Evolutionary conservation across 495 filamentous ascomycete species (phyloP).

Genomic region (Trichocladium antarcticum): DNA sequence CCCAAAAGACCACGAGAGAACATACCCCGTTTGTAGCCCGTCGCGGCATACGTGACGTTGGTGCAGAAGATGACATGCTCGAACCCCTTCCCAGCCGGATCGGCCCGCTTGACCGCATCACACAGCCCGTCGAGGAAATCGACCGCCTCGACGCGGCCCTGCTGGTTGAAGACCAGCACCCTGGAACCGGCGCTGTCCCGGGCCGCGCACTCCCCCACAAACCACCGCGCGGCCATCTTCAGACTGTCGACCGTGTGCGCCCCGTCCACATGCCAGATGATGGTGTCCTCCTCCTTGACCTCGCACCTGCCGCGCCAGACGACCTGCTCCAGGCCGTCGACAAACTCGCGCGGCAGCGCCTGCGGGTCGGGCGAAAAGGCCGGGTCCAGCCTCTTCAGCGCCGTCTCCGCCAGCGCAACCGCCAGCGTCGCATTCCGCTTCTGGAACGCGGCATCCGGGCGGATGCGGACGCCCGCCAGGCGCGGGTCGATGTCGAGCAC

Average conservation of each 20-base stretch:
- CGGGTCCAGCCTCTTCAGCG: constrained; percentile 39
- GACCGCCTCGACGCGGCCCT: constrained; percentile 67
- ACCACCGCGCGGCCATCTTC: constrained; percentile 69
- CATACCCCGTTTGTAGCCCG: constrained; percentile 51
- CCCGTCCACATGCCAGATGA: constrained; percentile 83
- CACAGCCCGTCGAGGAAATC: constrained; percentile 58
- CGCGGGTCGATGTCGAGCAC: constrained; percentile 54
- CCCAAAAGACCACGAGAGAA: constrained; percentile 13
- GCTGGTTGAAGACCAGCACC: constrained; percentile 94
- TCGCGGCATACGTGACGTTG: constrained; percentile 64
- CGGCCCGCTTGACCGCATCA: constrained; percentile 37
- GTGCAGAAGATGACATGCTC: constrained; percentile 80
- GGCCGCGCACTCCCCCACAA: constrained; percentile 37
- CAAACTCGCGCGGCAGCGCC: constrained; percentile 53
- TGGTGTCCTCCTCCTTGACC: constrained; percentile 50
- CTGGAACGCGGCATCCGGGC: constrained; percentile 72
- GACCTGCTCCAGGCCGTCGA: constrained; percentile 61
- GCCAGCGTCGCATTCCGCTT: constrained; percentile 78
- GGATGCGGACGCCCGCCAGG: constrained; percentile 55
- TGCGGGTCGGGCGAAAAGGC: constrained; percentile 16
- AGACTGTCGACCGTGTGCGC: constrained; percentile 89
- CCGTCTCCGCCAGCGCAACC: constrained; percentile 56
- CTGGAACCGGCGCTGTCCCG: constrained; percentile 25
- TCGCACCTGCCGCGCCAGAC: constrained; percentile 79
- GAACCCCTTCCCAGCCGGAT: constrained; percentile 45